phyloP scores from a whole-genome alignment of 2,329 filamentous ascomycete genomes.

The Orbilia blumenaviensis region DNA sequence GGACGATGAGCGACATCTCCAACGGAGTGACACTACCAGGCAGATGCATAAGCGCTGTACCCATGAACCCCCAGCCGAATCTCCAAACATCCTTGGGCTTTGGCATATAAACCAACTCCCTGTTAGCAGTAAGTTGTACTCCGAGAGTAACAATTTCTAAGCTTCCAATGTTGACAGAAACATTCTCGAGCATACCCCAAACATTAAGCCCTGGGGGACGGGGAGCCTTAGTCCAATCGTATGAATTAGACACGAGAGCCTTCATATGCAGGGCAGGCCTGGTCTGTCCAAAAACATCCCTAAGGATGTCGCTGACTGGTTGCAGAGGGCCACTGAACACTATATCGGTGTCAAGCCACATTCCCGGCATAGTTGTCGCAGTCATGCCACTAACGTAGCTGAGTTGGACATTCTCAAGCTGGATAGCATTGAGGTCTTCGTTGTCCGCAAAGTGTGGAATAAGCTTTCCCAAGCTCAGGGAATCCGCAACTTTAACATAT shows the following conservation, averaged over 20 bases:
- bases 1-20: background rate
- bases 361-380: background rate
- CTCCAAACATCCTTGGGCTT: background rate
- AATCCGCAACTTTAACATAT: slow-evolving; percentile 11
- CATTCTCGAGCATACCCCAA: slow-evolving; percentile 20
- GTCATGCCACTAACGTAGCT: slow-evolving; percentile 4
- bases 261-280: slow-evolving; percentile 6
- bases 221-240: background rate
- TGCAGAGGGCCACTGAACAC: slow-evolving; percentile 17
- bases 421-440: slow-evolving; percentile 16
- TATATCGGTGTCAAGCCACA: slow-evolving; percentile 14
- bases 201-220: background rate
- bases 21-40: slow-evolving; percentile 13
- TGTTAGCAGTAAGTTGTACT: background rate
- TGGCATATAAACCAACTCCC: background rate
- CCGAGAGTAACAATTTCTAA: background rate
- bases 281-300: slow-evolving; percentile 1
- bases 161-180: slow-evolving; percentile 1
- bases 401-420: background rate
- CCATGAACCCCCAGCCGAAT: slow-evolving; percentile 18
- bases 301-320: slow-evolving; percentile 9
- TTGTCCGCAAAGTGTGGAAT: background rate
- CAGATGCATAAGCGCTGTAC: background rate
- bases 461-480: slow-evolving; percentile 10
- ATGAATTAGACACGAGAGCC: background rate